Percentiles rank a stretch among this genome's conserved stretches.
Evolutionary conservation across 345 rosid genomes (phyloP).

Genomic region (Melastoma malabathricum): DNA sequence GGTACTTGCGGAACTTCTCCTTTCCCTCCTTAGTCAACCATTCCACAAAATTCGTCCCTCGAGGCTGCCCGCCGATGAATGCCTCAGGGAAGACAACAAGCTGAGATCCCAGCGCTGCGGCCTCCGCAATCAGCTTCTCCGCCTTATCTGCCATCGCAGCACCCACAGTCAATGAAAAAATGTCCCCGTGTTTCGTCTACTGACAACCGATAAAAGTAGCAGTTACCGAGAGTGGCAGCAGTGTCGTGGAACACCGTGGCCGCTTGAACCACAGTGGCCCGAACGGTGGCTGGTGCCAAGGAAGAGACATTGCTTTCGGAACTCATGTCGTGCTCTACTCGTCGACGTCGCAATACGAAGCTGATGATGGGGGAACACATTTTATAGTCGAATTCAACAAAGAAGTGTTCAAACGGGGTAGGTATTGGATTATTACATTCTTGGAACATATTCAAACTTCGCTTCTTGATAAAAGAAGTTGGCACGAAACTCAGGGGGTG

Average conservation of each 20-base stretch:
- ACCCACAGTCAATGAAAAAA: not conserved
- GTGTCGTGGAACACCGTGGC: constrained; percentile 85
- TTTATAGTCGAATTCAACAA: too few species aligned
- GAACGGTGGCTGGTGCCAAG: constrained; percentile 36
- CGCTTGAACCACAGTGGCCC: constrained; percentile 88
- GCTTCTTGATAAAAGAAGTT: too few species aligned
- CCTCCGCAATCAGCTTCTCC: constrained; percentile 74
- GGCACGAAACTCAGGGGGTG: too few species aligned
- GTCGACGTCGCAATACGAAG: too few species aligned
- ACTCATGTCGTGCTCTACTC: not conserved
- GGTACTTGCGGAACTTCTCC: constrained; percentile 83
- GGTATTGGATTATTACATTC: too few species aligned
- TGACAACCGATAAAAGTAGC: not conserved
- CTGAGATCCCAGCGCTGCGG: constrained; percentile 67
- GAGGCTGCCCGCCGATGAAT: constrained; percentile 82
- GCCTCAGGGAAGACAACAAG: constrained; percentile 95
- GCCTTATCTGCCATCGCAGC: constrained; percentile 46
- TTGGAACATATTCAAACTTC: too few species aligned
- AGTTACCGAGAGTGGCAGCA: constrained; percentile 69
- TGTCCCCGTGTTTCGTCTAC: too few species aligned
- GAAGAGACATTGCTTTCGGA: not conserved
- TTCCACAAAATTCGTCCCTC: constrained; percentile 68
- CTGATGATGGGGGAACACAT: too few species aligned
- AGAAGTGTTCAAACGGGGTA: too few species aligned
- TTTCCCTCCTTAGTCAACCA: constrained; percentile 55